phyloP scores from a whole-genome alignment of 2,329 filamentous ascomycete genomes.

The Hypoxylon sp. region DNA sequence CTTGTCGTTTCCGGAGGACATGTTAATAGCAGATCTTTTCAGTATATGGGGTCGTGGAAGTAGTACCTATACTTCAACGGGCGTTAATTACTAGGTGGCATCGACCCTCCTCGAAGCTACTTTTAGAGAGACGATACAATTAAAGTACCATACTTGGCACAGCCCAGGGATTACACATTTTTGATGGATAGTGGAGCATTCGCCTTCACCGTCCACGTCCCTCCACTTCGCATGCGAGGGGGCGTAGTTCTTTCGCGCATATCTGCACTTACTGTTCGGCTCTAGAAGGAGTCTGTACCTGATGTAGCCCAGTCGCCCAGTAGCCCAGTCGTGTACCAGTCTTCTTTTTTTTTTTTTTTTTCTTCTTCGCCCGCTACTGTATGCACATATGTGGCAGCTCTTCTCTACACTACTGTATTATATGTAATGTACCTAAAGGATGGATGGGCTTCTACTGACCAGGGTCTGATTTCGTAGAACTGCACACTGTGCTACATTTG shows the following conservation, averaged over 20 bases:
- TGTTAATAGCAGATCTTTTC: constrained; percentile 39
- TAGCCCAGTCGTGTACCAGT: constrained; percentile 30
- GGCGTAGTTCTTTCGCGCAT: constrained; percentile 45
- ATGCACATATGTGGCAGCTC: constrained; percentile 35
- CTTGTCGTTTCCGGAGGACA: constrained; percentile 27
- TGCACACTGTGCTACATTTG: constrained; percentile 42
- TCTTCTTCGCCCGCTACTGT: constrained; percentile 28
- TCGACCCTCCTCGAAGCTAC: constrained; percentile 47
- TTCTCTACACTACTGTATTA: constrained; percentile 13
- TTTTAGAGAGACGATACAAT: constrained; percentile 47
- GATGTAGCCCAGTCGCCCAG: not conserved
- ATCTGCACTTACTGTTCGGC: constrained; percentile 46
- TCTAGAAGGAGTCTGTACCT: constrained; percentile 35
- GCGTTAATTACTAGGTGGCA: constrained; percentile 47
- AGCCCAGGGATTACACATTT: constrained; percentile 41
- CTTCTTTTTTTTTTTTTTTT: too few species aligned
- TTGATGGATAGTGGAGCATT: constrained; percentile 44
- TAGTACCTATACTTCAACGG: constrained; percentile 45
- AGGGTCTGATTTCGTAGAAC: constrained; percentile 23
- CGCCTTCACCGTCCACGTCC: constrained; percentile 42
- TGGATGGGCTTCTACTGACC: constrained; percentile 22
- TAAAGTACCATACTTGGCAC: constrained; percentile 45
- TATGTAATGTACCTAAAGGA: constrained; percentile 27
- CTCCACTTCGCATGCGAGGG: constrained; percentile 45
- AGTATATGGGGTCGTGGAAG: constrained; percentile 36